phyloP scores from a whole-genome alignment of 2,329 filamentous ascomycete genomes.

The Venturia nashicola region DNA sequence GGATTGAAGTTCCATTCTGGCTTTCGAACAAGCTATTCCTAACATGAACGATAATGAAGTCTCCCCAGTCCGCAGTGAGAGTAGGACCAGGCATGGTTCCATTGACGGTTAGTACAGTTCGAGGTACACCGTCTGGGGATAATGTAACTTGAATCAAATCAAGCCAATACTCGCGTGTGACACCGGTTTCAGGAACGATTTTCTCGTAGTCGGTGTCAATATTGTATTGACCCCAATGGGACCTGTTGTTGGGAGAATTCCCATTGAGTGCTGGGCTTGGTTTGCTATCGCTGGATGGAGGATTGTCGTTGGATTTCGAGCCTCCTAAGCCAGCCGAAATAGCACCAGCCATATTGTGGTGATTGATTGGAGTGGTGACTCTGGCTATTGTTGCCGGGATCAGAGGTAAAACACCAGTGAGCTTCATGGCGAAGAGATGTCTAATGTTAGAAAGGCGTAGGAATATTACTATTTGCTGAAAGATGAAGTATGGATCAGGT shows the following conservation, averaged over 20 bases:
- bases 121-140: slow-evolving; percentile 19
- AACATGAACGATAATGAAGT: slow-evolving; percentile 10
- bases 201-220: slow-evolving; percentile 7
- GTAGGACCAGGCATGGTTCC: slow-evolving; percentile 10
- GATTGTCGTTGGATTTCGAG: neutral
- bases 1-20: slow-evolving; percentile 10
- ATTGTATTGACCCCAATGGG: slow-evolving; percentile 6
- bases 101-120: slow-evolving; percentile 17
- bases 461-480: neutral
- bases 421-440: neutral
- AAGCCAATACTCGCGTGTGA: slow-evolving; percentile 21
- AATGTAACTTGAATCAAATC: slow-evolving; percentile 10
- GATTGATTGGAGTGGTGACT: neutral
- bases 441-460: neutral
- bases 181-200: slow-evolving; percentile 19
- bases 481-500: neutral
- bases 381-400: neutral
- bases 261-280: slow-evolving; percentile 16
- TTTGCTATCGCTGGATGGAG: neutral
- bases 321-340: neutral
- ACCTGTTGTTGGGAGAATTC: slow-evolving; percentile 19
- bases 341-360: neutral
- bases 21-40: slow-evolving; percentile 9
- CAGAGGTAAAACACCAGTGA: neutral
- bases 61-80: slow-evolving; percentile 11